Evolutionary conservation across 2,329 filamentous ascomycete genomes (phyloP).

Genomic region (Tolypocladium tundrense): DNA sequence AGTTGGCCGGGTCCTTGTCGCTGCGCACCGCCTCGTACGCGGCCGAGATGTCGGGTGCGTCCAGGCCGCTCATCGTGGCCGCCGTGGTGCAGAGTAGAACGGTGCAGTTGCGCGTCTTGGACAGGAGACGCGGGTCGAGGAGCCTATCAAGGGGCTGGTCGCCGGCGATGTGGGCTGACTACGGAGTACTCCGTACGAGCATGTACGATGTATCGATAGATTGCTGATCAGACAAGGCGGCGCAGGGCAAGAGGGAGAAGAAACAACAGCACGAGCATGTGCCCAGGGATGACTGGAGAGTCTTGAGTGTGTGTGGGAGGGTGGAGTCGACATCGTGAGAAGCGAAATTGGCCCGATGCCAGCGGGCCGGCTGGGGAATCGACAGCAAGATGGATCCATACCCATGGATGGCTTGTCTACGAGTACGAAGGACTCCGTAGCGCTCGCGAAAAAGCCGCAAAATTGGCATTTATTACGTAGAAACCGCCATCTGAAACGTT

Average conservation of each 20-base stretch:
- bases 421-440: neutral
- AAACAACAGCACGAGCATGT: neutral
- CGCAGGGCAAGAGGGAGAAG: neutral
- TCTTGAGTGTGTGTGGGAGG: neutral
- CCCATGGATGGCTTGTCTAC: neutral
- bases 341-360: neutral
- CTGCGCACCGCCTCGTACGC: conserved; percentile 59
- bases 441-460: neutral
- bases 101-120: neutral
- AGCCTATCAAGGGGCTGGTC: neutral
- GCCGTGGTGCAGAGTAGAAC: neutral
- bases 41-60: conserved; percentile 47
- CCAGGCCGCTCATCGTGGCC: conserved; percentile 41
- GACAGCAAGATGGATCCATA: neutral
- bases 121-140: neutral
- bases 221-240: neutral
- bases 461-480: neutral
- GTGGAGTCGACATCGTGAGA: neutral
- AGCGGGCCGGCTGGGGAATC: neutral
- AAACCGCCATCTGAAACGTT: neutral
- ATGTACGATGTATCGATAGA: neutral
- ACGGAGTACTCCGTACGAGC: too few species aligned
- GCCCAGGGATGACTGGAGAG: neutral
- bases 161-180: neutral
- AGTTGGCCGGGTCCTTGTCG: conserved; percentile 56